phyloP scores from a whole-genome alignment of 1,139 yeast species.

The Taphrina pruni region DNA sequence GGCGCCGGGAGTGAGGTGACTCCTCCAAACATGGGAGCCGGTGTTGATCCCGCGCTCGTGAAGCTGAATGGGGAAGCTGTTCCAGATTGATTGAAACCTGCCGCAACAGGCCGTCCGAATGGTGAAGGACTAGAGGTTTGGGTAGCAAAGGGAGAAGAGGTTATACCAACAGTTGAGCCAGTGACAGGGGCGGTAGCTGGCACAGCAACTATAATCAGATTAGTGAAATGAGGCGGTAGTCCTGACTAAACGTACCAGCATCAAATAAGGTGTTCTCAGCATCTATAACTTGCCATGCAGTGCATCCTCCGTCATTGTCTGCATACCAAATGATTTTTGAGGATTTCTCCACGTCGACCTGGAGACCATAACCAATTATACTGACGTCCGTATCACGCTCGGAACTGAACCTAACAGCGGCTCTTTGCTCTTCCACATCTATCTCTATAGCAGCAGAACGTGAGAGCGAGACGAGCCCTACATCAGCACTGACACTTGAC shows the following conservation, averaged over 20 bases:
- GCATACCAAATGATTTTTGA: conserved; percentile 14
- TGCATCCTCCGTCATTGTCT: conserved; percentile 36
- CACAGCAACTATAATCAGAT: not conserved
- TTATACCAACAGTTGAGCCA: not conserved
- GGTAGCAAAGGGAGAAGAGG: not conserved
- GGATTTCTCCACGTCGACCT: not conserved
- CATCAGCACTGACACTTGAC: conserved; percentile 28
- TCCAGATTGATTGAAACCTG: not conserved
- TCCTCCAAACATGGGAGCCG: conserved; percentile 21
- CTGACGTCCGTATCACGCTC: conserved; percentile 30
- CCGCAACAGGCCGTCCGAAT: not conserved
- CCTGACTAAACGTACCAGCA: not conserved
- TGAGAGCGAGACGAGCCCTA: conserved; percentile 19
- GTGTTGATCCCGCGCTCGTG: conserved; percentile 2
- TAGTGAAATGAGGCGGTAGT: no score
- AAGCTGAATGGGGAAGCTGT: conserved; percentile 13
- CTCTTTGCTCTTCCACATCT: conserved; percentile 9
- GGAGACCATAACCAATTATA: conserved; percentile 17
- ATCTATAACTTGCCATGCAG: conserved; percentile 21
- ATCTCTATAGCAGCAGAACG: conserved; percentile 19
- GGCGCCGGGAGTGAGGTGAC: not conserved
- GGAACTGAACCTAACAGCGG: conserved; percentile 17
- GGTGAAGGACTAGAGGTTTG: conserved; percentile 8
- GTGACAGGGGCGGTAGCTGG: not conserved
- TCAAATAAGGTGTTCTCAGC: conserved; percentile 14